Evolutionary conservation across 78 protist species (phyloP).

Genomic region (Diacronema lutheri): DNA sequence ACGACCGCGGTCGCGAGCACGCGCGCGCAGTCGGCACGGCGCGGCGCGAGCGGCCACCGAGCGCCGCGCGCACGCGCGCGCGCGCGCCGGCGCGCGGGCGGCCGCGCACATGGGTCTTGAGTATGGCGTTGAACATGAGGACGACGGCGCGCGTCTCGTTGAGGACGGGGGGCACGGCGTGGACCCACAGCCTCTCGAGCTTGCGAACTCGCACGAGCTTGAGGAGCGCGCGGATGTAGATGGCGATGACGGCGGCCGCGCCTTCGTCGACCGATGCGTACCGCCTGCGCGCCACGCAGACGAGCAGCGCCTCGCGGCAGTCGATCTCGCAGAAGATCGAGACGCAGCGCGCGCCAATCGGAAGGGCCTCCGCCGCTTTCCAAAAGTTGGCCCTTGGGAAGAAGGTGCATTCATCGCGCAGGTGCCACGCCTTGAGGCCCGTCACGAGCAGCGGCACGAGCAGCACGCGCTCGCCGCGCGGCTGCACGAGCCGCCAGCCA

Average conservation of each 20-base stretch:
- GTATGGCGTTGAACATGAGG: slow-evolving; percentile 36
- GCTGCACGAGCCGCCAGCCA: slow-evolving; percentile 62
- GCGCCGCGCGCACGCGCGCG: background rate
- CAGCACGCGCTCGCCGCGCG: slow-evolving; percentile 34
- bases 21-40: no score
- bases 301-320: slow-evolving; percentile 85
- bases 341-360: slow-evolving; percentile 47
- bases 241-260: slow-evolving; percentile 43
- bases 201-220: slow-evolving; percentile 10
- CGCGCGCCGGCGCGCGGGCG: background rate
- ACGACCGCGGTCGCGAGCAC: no score
- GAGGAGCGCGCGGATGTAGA: slow-evolving; percentile 59
- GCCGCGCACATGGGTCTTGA: slow-evolving; percentile 6
- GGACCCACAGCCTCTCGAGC: slow-evolving; percentile 55
- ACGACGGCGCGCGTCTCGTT: slow-evolving; percentile 67
- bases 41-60: background rate
- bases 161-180: slow-evolving; percentile 85
- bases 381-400: slow-evolving; percentile 82
- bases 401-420: slow-evolving; percentile 50
- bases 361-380: background rate
- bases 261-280: slow-evolving; percentile 73
- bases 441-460: slow-evolving; percentile 74
- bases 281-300: slow-evolving; percentile 70
- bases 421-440: slow-evolving; percentile 80
- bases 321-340: slow-evolving; percentile 86